phyloP scores from a whole-genome alignment of 2,329 filamentous ascomycete genomes.

The Pseudocercospora macadamiae region DNA sequence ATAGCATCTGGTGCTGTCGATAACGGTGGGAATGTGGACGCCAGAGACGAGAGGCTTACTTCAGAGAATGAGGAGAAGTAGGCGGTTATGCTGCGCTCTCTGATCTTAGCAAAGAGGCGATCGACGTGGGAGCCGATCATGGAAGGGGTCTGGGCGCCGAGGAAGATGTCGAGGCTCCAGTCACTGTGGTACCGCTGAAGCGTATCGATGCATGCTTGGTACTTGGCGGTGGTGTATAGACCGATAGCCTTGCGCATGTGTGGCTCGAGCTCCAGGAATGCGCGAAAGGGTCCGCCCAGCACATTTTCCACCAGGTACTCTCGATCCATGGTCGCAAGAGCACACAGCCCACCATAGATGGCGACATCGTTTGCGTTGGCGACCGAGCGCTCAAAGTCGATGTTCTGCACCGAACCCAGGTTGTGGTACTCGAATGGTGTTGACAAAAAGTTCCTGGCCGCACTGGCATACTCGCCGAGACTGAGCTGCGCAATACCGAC shows the following conservation, averaged over 20 bases:
- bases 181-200: constrained; percentile 81
- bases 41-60: constrained; percentile 79
- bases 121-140: constrained; percentile 58
- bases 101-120: constrained; percentile 72
- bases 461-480: constrained; percentile 61
- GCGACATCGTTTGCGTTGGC: constrained; percentile 86
- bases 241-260: constrained; percentile 90
- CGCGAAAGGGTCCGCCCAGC: constrained; percentile 82
- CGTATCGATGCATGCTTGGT: constrained; percentile 79
- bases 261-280: constrained; percentile 87
- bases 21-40: constrained; percentile 67
- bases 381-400: constrained; percentile 68
- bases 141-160: constrained; percentile 53
- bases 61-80: constrained; percentile 90
- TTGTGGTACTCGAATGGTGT: constrained; percentile 57
- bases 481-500: constrained; percentile 66
- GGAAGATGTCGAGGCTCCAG: constrained; percentile 86
- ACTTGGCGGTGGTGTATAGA: constrained; percentile 88
- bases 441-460: constrained; percentile 71
- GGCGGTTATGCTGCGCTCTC: constrained; percentile 89
- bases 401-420: constrained; percentile 47
- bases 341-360: constrained; percentile 86
- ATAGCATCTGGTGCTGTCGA: constrained; percentile 53
- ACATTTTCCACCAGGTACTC: constrained; percentile 73
- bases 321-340: constrained; percentile 86